Conservation (phyloP, 2,329 filamentous ascomycete species). For the Davidsoniella virescens region DNA sequence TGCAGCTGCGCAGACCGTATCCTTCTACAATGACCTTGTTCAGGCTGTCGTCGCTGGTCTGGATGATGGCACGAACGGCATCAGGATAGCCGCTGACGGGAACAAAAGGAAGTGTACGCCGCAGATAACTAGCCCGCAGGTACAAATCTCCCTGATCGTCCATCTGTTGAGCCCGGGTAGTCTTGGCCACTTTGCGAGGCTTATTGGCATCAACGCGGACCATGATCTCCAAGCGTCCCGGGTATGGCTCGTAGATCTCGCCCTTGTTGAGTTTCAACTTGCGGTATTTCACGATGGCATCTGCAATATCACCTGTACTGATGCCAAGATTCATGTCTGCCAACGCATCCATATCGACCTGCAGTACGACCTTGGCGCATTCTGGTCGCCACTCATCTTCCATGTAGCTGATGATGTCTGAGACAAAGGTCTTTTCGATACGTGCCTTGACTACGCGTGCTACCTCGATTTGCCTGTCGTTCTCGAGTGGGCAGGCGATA, state of each 20-base stretch:
- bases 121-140: slow-evolving; percentile 68
- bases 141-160: slow-evolving; percentile 37
- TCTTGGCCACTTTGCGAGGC: slow-evolving; percentile 30
- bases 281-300: slow-evolving; percentile 63
- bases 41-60: slow-evolving; percentile 54
- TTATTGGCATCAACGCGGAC: slow-evolving; percentile 42
- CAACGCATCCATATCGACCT: slow-evolving; percentile 66
- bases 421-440: slow-evolving; percentile 86
- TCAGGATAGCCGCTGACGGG: slow-evolving; percentile 81
- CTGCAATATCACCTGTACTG: slow-evolving; percentile 52
- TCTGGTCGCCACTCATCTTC: slow-evolving; percentile 78
- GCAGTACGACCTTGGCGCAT: slow-evolving; percentile 61
- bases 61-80: slow-evolving; percentile 73
- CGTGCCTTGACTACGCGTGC: slow-evolving; percentile 85
- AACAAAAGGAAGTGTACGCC: slow-evolving; percentile 65
- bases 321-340: slow-evolving; percentile 71
- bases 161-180: slow-evolving; percentile 25
- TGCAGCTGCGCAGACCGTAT: slow-evolving; percentile 75
- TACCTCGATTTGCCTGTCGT: slow-evolving; percentile 55
- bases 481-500: slow-evolving; percentile 72
- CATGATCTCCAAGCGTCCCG: slow-evolving; percentile 54
- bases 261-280: slow-evolving; percentile 59
- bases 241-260: slow-evolving; percentile 44
- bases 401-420: slow-evolving; percentile 63
- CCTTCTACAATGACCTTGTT: slow-evolving; percentile 79